Evolutionary conservation across 345 rosid genomes (phyloP), one percentile per base, ranked within the genome.

Genomic region (Brassica cretica): DNA sequence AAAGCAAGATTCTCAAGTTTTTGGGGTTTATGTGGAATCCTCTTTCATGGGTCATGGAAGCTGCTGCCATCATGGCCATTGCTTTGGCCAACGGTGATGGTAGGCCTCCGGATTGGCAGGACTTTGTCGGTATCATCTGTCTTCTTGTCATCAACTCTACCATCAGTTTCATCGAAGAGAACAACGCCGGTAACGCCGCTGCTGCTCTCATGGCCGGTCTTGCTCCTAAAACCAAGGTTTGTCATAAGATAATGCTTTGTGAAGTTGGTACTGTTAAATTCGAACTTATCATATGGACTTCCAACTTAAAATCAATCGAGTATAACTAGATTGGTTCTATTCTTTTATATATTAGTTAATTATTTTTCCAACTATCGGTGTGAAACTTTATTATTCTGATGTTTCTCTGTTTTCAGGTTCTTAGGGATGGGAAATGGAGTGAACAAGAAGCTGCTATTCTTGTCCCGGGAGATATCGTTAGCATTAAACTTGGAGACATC

Each of bases 201-300:
- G 93, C 93, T 32, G 96, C 93, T 75, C 93, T 92, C 24, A 90
- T 92, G 97, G 97, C 98, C 33, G 96, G 96, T 86, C 97, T 94
- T 69, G 98, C 98, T 78, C 98, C 98, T 76, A 90, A 90, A 75
- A 87, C 96, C 24, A 92, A 90, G 93, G 97, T 49, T 49, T 46
- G 55, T 46, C 55, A 49, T 49, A n/a, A 1, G 8, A 49, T 6
- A n/a, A n/a, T 49, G 3, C 8, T 49, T 49, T 49, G 55, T 49
- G 18, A 49, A 39, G 46, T 9, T 39, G 14, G 29, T 25, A 25
- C 0, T 25, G 0, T 25, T 25, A 25, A 25, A 25, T 25, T 25
- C 29, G 29, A 25, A 25, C 29, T 25, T 25, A 25, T 25, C 0
- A 3, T 25, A 25, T 0, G 29, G 29, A 25, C 29, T 0, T 25